A percentile compares a stretch with the other conserved stretches of the same genome.
phyloP scores from a whole-genome alignment of 192 early-diverging fungal species.

The Backusella liffmaniae region DNA sequence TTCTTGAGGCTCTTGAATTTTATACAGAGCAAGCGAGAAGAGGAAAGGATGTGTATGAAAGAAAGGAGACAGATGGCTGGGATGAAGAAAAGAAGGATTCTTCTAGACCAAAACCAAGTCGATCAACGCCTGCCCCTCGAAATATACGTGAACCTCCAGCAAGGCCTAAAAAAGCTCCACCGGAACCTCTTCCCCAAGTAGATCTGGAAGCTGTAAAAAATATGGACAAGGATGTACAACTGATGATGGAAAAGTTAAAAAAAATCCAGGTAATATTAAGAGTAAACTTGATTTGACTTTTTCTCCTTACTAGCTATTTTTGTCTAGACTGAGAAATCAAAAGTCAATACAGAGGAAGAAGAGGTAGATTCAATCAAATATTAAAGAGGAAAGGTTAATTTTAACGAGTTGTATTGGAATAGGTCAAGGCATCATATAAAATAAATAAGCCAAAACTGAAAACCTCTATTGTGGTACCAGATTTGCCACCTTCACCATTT shows the following conservation, averaged over 20 bases:
- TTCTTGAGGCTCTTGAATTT: slow-evolving; percentile 96
- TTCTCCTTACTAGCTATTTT: neutral
- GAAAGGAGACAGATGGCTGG: slow-evolving; percentile 6
- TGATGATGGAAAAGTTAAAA: slow-evolving; percentile 24
- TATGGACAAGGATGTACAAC: slow-evolving; percentile 15
- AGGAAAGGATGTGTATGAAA: slow-evolving; percentile 25
- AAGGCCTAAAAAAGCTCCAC: neutral
- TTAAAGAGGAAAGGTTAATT: neutral
- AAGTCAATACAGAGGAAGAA: neutral
- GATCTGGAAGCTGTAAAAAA: neutral
- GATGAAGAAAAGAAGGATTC: slow-evolving; percentile 13
- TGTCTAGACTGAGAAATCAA: neutral
- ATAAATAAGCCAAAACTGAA: neutral
- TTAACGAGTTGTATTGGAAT: neutral
- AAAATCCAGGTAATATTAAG: slow-evolving; percentile 7
- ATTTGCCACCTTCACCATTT: neutral
- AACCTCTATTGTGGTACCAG: neutral
- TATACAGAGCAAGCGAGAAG: slow-evolving; percentile 83
- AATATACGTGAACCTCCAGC: slow-evolving; percentile 29
- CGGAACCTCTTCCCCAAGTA: neutral
- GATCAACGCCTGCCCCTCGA: slow-evolving; percentile 29
- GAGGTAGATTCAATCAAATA: neutral
- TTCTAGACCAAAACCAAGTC: slow-evolving; percentile 15
- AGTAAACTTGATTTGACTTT: neutral
- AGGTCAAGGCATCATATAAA: neutral